A percentile compares a stretch with the other conserved stretches of the same genome.
Conservation (phyloP, 306 rosid genomes). For the Rubus parviflorus region DNA sequence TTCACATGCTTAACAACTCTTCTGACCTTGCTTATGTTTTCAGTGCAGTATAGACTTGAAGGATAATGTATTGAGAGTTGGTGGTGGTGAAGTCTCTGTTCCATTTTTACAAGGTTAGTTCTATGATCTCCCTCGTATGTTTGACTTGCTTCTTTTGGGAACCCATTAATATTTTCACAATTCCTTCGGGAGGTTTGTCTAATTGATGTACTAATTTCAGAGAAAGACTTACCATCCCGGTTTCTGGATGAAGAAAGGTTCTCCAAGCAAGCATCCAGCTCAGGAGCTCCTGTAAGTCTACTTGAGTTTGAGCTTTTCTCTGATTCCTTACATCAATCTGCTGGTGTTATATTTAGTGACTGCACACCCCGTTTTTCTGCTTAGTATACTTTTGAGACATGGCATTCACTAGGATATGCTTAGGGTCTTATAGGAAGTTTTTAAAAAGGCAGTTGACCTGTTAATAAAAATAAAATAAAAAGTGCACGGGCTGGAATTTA, state of each 20-base stretch:
- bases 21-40: conserved; percentile 24
- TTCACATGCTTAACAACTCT: not conserved
- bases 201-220: conserved; percentile 37
- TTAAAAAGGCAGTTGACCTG: not conserved
- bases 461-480: not conserved
- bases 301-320: conserved; percentile 6
- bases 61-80: conserved; percentile 85
- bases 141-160: conserved; percentile 10
- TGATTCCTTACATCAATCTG: not conserved
- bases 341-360: not conserved
- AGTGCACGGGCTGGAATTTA: not conserved
- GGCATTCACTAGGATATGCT: not conserved
- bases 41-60: conserved; percentile 88
- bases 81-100: conserved; percentile 93
- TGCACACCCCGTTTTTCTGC: not conserved
- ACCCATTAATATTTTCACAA: not conserved
- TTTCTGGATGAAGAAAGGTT: conserved; percentile 63
- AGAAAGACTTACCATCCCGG: conserved; percentile 81
- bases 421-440: not conserved
- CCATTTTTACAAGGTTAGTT: conserved; percentile 88
- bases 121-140: conserved; percentile 21
- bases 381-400: not conserved
- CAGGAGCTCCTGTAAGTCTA: conserved; percentile 61
- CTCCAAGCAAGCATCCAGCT: conserved; percentile 67
- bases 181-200: not conserved